These are phyloP conservation scores for Alternaria sp. DNA, from an alignment of 2,329 filamentous ascomycete species.

Conservation along the genomic window DNA sequence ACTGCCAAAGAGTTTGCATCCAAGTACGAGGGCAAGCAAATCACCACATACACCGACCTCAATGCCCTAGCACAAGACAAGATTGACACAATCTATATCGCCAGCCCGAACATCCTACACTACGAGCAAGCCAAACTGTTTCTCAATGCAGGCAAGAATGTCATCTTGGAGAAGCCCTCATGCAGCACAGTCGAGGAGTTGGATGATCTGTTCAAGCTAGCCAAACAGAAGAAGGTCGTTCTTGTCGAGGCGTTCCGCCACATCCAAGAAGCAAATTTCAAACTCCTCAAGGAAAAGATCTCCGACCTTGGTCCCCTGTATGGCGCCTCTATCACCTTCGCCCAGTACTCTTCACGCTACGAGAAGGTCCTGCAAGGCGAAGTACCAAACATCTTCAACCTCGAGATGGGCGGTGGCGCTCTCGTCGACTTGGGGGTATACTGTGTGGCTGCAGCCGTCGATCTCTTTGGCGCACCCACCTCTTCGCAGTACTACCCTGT, in stretches of 20 bases:
- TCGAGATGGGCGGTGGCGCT: constrained; percentile 58
- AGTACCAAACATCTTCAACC: constrained; percentile 59
- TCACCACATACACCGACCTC: constrained; percentile 53
- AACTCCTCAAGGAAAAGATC: constrained; percentile 51
- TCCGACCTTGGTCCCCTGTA: constrained; percentile 54
- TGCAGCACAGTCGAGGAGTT: constrained; percentile 56
- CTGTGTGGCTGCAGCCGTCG: constrained; percentile 57
- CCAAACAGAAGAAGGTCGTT: constrained; percentile 53
- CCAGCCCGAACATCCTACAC: constrained; percentile 60
- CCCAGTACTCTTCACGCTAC: constrained; percentile 58
- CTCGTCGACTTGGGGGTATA: constrained; percentile 62
- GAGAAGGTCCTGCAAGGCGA: constrained; percentile 58
- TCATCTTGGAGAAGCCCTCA: constrained; percentile 61
- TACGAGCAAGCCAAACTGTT: constrained; percentile 56
- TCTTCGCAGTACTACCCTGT: constrained; percentile 54
- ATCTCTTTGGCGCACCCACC: constrained; percentile 57
- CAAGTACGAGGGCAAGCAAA: constrained; percentile 48
- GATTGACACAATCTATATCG: constrained; percentile 59
- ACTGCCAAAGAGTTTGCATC: constrained; percentile 55
- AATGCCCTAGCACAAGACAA: constrained; percentile 51
- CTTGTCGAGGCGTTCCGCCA: constrained; percentile 61
- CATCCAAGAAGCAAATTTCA: constrained; percentile 61
- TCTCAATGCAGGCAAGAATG: constrained; percentile 57
- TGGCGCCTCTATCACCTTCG: constrained; percentile 57
- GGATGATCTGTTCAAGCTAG: constrained; percentile 54